These are phyloP conservation scores for Biscogniauxia mediterranea DNA, from an alignment of 2,329 filamentous ascomycete genomes.

Conservation along the genomic window DNA sequence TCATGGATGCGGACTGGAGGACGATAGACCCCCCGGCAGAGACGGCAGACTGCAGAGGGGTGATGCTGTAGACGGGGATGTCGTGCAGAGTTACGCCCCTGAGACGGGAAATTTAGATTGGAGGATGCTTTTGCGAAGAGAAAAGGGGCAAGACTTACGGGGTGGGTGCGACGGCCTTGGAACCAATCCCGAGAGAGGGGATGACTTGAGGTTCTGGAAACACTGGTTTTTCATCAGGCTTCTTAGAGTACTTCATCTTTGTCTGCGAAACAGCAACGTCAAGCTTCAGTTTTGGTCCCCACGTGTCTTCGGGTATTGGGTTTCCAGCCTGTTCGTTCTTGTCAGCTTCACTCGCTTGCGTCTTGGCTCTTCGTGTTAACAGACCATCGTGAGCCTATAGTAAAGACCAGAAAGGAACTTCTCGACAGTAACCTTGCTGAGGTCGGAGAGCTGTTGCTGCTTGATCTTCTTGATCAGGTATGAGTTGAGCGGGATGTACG, in stretches of 20 bases:
- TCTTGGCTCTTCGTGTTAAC: neutral
- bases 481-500: conserved; percentile 15
- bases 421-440: conserved; percentile 11
- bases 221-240: conserved; percentile 3
- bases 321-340: conserved; percentile 7
- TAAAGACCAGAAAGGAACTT: conserved; percentile 15
- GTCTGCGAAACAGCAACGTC: conserved; percentile 13
- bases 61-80: conserved; percentile 13
- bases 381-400: conserved; percentile 14
- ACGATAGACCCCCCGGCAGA: conserved; percentile 12
- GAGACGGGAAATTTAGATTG: neutral
- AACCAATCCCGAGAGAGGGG: conserved; percentile 9
- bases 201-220: conserved; percentile 11
- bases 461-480: conserved; percentile 15
- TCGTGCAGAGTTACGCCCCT: conserved; percentile 12
- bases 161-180: neutral
- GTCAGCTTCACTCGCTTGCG: conserved; percentile 3
- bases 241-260: conserved; percentile 10
- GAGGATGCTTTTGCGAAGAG: neutral
- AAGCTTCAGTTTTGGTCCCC: conserved; percentile 12
- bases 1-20: conserved; percentile 12
- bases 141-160: neutral
- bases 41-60: conserved; percentile 10
- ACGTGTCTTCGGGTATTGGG: conserved; percentile 7
- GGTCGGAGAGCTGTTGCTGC: conserved; percentile 11